phyloP scores from a whole-genome alignment of 768 basidiomycete species.

The Scleroderma citrinum region DNA sequence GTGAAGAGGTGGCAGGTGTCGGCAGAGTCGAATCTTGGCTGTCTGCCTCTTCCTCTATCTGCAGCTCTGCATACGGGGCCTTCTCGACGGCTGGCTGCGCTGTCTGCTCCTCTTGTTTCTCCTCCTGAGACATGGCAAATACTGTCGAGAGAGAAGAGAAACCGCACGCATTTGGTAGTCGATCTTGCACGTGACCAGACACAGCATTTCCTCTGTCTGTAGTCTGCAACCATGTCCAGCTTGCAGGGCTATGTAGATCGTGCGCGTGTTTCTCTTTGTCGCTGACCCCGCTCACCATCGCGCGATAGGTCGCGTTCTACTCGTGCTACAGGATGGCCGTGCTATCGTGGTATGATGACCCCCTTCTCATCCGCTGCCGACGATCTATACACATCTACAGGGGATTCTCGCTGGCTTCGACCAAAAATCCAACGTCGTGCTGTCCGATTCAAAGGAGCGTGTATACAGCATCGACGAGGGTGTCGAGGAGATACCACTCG shows the following conservation, averaged over 20 bases:
- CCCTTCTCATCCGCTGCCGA: neutral
- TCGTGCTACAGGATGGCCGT: conserved; percentile 94
- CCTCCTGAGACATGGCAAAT: conserved; percentile 18
- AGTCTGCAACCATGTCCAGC: conserved; percentile 59
- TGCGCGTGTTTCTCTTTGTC: conserved; percentile 28
- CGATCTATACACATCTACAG: conserved; percentile 34
- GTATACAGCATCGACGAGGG: conserved; percentile 88
- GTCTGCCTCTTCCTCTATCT: conserved; percentile 15
- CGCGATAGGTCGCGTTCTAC: conserved; percentile 72
- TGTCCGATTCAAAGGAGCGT: conserved; percentile 90
- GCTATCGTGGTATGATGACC: conserved; percentile 71
- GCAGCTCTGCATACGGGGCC: conserved; percentile 12
- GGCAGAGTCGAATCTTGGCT: conserved; percentile 37
- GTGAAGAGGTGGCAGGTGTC: conserved; percentile 46
- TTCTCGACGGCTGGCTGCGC: conserved; percentile 12
- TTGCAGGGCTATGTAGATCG: conserved; percentile 91
- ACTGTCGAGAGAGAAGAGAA: neutral
- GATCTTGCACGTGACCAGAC: neutral
- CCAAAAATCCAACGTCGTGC: conserved; percentile 93
- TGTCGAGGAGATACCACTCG: conserved; percentile 91
- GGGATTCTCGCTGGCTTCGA: conserved; percentile 90
- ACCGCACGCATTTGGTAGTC: neutral
- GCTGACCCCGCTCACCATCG: neutral
- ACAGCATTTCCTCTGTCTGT: too few species aligned
- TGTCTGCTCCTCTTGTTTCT: conserved; percentile 14